phyloP scores from a whole-genome alignment of 129 eudicot genomes.

The Silybum marianum region DNA sequence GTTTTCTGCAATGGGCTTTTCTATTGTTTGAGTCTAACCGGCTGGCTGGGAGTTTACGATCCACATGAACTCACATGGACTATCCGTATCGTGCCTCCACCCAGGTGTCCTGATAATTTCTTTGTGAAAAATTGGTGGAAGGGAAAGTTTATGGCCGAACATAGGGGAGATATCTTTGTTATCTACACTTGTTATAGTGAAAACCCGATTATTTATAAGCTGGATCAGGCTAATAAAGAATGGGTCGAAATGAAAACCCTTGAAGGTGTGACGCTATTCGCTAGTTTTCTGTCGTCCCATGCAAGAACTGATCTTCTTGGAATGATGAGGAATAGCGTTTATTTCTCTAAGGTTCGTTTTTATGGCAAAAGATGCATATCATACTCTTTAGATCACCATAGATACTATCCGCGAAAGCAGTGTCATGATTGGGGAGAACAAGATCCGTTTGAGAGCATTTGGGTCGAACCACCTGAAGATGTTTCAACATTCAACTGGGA shows the following conservation, averaged over 20 bases:
- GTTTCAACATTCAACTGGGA: constrained; percentile 48
- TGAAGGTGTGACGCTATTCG: constrained; percentile 74
- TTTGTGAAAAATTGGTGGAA: constrained; percentile 90
- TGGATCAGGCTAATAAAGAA: constrained; percentile 61
- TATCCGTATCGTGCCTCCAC: constrained; percentile 80
- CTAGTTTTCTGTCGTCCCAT: constrained; percentile 76
- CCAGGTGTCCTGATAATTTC: constrained; percentile 80
- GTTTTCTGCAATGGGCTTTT: constrained; percentile 71
- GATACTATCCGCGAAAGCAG: constrained; percentile 86
- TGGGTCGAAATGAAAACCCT: constrained; percentile 74
- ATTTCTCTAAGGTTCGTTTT: constrained; percentile 80
- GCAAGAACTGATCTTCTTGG: constrained; percentile 82
- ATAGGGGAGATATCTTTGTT: constrained; percentile 71
- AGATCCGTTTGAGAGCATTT: constrained; percentile 90
- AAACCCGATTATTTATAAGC: constrained; percentile 74
- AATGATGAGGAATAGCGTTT: constrained; percentile 78
- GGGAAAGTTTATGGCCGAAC: constrained; percentile 86
- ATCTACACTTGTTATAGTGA: constrained; percentile 76
- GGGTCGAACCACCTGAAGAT: constrained; percentile 90
- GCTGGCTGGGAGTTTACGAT: constrained; percentile 86
- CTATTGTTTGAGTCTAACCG: constrained; percentile 81
- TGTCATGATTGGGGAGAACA: constrained; percentile 95
- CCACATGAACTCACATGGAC: constrained; percentile 72
- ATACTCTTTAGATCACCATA: constrained; percentile 63
- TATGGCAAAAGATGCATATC: constrained; percentile 85